Evolutionary conservation across 192 early-diverging fungal species (phyloP).

Genomic region (Coemansia sp.): DNA sequence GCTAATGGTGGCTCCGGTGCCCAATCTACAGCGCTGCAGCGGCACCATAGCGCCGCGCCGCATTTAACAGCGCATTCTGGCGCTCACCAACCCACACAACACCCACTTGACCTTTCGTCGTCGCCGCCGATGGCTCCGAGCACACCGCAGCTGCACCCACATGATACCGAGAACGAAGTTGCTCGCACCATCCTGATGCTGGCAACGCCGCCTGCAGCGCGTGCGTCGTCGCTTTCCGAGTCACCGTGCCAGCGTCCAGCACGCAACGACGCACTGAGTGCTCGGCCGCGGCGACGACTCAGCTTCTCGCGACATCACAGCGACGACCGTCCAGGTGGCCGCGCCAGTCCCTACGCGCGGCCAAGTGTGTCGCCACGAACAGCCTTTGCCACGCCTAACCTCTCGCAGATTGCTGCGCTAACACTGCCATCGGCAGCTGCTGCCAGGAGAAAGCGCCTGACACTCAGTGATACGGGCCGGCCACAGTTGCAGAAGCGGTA

Average conservation of each 20-base stretch:
- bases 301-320: slow-evolving; percentile 24
- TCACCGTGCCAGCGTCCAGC: slow-evolving; percentile 16
- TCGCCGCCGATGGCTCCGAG: slow-evolving; percentile 16
- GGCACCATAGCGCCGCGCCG: slow-evolving; percentile 13
- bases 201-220: slow-evolving; percentile 36
- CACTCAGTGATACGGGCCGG: not conserved
- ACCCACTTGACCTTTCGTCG: slow-evolving; percentile 11
- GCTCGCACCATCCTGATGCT: slow-evolving; percentile 46
- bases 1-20: not conserved
- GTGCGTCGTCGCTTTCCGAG: slow-evolving; percentile 14
- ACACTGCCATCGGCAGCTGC: slow-evolving; percentile 15
- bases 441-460: slow-evolving; percentile 14
- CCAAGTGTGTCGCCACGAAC: not conserved
- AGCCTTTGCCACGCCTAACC: slow-evolving; percentile 11
- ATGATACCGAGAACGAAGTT: slow-evolving; percentile 29
- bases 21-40: slow-evolving; percentile 6
- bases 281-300: slow-evolving; percentile 14
- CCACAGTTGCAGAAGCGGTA: not conserved
- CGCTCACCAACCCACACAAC: not conserved
- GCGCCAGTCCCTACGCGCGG: slow-evolving; percentile 1
- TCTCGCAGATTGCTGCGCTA: slow-evolving; percentile 19
- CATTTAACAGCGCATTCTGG: not conserved
- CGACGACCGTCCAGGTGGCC: slow-evolving; percentile 6
- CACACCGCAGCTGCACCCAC: slow-evolving; percentile 19
- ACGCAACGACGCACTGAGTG: not conserved